These are phyloP conservation scores for Pyrenophora tritici-repentis DNA, from an alignment of 2,329 filamentous ascomycete species.

Conservation along the genomic window DNA sequence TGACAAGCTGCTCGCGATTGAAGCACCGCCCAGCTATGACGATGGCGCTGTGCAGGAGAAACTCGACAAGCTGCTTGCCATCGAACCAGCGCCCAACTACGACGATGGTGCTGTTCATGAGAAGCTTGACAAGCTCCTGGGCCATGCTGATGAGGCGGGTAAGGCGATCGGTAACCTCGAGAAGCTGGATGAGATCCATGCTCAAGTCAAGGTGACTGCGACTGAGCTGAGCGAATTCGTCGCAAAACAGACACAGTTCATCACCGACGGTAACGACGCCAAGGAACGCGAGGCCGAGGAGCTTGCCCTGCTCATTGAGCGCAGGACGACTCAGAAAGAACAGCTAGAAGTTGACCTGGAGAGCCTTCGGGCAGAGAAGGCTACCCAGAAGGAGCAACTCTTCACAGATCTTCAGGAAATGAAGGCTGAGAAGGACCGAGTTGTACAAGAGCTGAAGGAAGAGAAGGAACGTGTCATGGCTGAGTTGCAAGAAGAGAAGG, in stretches of 20 bases:
- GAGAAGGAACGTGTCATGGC: slow-evolving; percentile 50
- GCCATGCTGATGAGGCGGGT: slow-evolving; percentile 63
- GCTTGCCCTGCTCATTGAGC: slow-evolving; percentile 78
- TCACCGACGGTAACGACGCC: slow-evolving; percentile 76
- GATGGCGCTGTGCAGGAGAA: slow-evolving; percentile 63
- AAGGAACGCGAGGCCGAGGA: slow-evolving; percentile 81
- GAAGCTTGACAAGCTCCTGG: slow-evolving; percentile 61
- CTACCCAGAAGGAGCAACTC: slow-evolving; percentile 66
- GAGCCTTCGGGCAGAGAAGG: slow-evolving; percentile 55
- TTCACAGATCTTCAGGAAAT: slow-evolving; percentile 54
- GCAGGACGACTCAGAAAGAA: slow-evolving; percentile 69
- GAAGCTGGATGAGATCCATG: slow-evolving; percentile 85
- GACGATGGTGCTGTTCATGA: slow-evolving; percentile 62
- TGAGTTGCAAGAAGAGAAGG: slow-evolving; percentile 43
- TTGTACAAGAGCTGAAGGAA: slow-evolving; percentile 43
- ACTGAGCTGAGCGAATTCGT: slow-evolving; percentile 84
- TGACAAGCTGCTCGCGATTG: slow-evolving; percentile 59
- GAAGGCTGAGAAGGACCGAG: slow-evolving; percentile 51
- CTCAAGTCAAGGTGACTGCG: slow-evolving; percentile 82
- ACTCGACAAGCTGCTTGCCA: slow-evolving; percentile 60
- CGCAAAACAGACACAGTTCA: slow-evolving; percentile 73
- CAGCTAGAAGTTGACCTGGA: slow-evolving; percentile 57
- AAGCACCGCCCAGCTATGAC: slow-evolving; percentile 18
- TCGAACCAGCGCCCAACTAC: slow-evolving; percentile 23
- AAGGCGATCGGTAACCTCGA: slow-evolving; percentile 77